phyloP scores from a whole-genome alignment of 2,329 filamentous ascomycete genomes.

The Aspergillus sclerotialis region DNA sequence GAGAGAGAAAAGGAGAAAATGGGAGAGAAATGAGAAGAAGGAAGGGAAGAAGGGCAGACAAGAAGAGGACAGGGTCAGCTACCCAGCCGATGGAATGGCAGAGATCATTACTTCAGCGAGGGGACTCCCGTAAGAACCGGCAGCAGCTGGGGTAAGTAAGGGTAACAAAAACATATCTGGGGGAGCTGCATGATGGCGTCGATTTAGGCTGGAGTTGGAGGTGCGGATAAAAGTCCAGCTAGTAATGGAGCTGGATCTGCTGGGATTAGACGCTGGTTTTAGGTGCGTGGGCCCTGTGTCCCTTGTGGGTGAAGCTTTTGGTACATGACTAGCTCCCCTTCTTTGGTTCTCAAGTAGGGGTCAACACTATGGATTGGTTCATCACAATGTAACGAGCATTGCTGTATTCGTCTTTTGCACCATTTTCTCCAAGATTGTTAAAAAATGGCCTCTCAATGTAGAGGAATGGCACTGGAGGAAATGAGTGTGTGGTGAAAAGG shows the following conservation, averaged over 20 bases:
- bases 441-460: not conserved
- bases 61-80: constrained; percentile 27
- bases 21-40: constrained; percentile 6
- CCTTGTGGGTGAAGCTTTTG: not conserved
- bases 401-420: not conserved
- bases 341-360: not conserved
- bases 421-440: not conserved
- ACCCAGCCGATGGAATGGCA: constrained; percentile 21
- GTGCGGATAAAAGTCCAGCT: not conserved
- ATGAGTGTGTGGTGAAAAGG: not conserved
- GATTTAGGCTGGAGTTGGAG: not conserved
- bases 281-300: constrained; percentile 1
- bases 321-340: no score
- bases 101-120: constrained; percentile 47
- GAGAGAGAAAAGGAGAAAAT: constrained; percentile 6
- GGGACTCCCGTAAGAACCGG: constrained; percentile 27
- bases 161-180: no score
- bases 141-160: no score
- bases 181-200: not conserved
- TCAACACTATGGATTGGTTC: not conserved
- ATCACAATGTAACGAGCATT: not conserved
- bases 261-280: not conserved
- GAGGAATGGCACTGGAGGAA: not conserved
- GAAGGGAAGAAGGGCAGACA: constrained; percentile 23
- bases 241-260: not conserved